Base-by-base conservation (phyloP, 805 yeast genomes). In the Nakazawaea pomicola region DNA sequence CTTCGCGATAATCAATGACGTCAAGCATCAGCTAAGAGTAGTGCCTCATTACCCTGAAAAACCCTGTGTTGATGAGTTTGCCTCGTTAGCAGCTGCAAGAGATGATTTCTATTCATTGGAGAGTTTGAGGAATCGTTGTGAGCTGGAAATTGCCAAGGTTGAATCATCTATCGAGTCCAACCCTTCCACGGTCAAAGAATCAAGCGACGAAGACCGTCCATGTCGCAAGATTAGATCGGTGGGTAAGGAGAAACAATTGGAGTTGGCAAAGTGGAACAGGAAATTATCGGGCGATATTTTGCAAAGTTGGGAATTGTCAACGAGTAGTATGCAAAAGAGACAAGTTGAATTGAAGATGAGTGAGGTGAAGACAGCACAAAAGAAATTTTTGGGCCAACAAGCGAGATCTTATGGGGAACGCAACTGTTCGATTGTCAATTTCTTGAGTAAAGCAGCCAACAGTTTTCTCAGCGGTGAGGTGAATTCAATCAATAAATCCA, bases 1-100 rank as follows among this genome's bases (percentile, higher is more conserved):
- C 16, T 43, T 34, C n/a, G 25, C n/a, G 19, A 39, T 43, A 5
- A 36, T 39, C 19, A 43, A 43, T 20, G 46, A 43, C 19, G 16
- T 19, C 5, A 34, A 27, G 19, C 41, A 38, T 32, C 46, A 43
- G 23, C 20, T 43, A 7, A 18, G 46, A 18, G 33, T 43, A 4
- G 21, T 43, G 12, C 46, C 46, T 21, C 44, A 41, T 33, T 41
- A 41, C 16, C 11, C 11, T 8, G 36, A 41, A 12, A n/a, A 24
- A 4, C 20, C 7, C 8, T 3, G n/a, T 21, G 15, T 6, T 4
- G 31, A 34, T 10, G 10, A 12, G 12, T 21, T 37, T 10, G 28
- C 15, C n/a, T 7, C 28, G 5, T 30, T 38, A 8, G 8, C 15
- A 7, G 34, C 29, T 10, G 18, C 29, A 8, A 35, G 31, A 33